Evolutionary conservation across 164 flowering plant genomes (phyloP), one percentile per base, ranked within the genome.

Genomic region (Vitis cinerea): DNA sequence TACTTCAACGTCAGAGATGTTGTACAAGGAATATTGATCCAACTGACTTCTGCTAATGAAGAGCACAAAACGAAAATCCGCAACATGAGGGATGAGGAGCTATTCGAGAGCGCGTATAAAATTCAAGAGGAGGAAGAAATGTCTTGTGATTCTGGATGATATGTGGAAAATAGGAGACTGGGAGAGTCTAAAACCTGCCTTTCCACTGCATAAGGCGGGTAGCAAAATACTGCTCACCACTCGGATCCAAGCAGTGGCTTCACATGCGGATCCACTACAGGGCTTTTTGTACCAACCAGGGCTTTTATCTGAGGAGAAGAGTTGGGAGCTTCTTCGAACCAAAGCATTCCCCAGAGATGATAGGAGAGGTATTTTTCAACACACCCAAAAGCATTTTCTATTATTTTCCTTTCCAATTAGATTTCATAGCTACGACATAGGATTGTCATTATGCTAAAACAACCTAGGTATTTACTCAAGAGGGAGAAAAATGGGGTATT

Each of bases 141-240:
- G 77, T 60, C 44, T 84, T 53, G 73, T 84, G 12, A 65, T 86
- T 1, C 67, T 86, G 13, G 90, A 84, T 65, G 84, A 83, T 50
- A 62, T 82, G 14, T 84, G 85, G 82, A 49, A 8, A 10, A 30
- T 0, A 0, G 64, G 66, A 0, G 78, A 62, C 12, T 84, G 84
- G 87, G 68, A 76, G 49, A 2, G 10, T 9, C 44, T 84, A 3
- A 59, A 19, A 4, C 11, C 30, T 5, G 74, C 75, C 2, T 77
- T 84, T 15, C 44, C 44, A 31, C 6, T 31, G 44, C 44, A 31
- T 31, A 58, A 29, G 6, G 66, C 16, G 3, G 67, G 65, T 3
- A 79, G 77, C 63, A 76, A 56, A 59, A 19, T 84, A 13, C 0
- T 78, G 19, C 59, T 81, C 37, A 84, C 87, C 2, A 69, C 82